Evolutionary conservation across 768 basidiomycete species (phyloP), one percentile per base, ranked within the genome.

Genomic region (Leccinum truebloodii): DNA sequence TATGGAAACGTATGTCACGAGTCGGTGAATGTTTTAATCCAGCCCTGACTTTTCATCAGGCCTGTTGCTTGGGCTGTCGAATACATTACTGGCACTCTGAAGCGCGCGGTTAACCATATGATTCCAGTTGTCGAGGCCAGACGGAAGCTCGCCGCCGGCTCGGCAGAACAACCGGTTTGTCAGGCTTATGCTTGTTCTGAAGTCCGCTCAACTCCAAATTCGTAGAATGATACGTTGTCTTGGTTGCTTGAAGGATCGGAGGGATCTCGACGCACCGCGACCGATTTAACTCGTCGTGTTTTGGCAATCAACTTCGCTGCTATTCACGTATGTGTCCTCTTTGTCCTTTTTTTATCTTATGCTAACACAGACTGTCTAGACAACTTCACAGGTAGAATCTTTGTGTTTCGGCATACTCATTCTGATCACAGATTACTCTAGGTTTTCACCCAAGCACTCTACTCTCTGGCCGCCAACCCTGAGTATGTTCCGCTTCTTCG

Each of bases 161-260:
- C 14, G 8, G 20, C 37, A 9, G 60, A 55, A 2, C 26, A 44
- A 6, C 60, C 55, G 3, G 63, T 64, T 16, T 4, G 65, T 66
- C 4, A 10, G 18, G n/a, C 3, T 18, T 2, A 9, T 24, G 18
- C 1, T 41, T 7, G 1, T 16, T 10, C n/a, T 35, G 10, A n/a
- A 24, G 12, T 26, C 6, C 26, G 6, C 50, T 59, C n/a, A 58
- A 20, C 5, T 4, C 30, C 52, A 58, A 24, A 9, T 10, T 24
- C 2, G 6, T 54, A 77, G 77, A 67, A 69, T 32, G 77, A 79
- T 54, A 50, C 76, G 44, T 59, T 79, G 13, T 59, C 63, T 3
- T 79, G 77, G 75, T 34, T 76, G 6, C 64, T 77, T 24, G 69
- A 72, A 10, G 69, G 63, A 6, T 69, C 69, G 0, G 39, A 61